Evolutionary conservation across 75 land plant genomes (phyloP), one percentile per base, ranked within the genome.

Genomic region (Cunninghamia lanceolata): DNA sequence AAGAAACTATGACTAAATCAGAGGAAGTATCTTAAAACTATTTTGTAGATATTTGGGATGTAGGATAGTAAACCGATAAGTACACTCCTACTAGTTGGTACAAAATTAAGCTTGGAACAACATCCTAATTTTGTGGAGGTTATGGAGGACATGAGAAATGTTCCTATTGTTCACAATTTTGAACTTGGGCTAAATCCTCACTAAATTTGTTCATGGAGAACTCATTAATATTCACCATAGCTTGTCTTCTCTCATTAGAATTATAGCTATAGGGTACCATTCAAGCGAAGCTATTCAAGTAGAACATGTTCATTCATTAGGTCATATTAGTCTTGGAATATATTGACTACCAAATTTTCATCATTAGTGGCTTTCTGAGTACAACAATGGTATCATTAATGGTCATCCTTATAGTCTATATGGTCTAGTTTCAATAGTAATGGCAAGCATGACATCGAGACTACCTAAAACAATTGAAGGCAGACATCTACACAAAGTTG

Each of bases 291-390:
- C 87, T 2, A 73, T 40, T 78, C 85, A 87, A 86, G 83, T 81
- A 76, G 95, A 91, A 70, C 70, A 87, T 13, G 85, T 90, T 19
- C 88, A 88, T 82, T 87, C 92, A 14, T 75, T 85, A 43, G 88
- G 89, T 1, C 93, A 91, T 11, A 80, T 90, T 45, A 90, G 92
- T 28, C 92, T 90, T 85, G 90, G 91, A 25, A 56, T 90, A 35
- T 91, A 88, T 71, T 76, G 88, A 59, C 40, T 90, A 38, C 90
- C 90, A 39, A 77, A 63, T 83, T 90, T 86, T 82, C 95, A 96
- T 88, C 94, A 95, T 7, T 95, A 96, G 87, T 97, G 96, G n/a
- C 91, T 95, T 25, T 95, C 99, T 34, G 99, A 97, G 30, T 91
- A 88, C 82, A 87, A 86, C 89, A 89, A 92, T 89, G 89, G 90